Evolutionary conservation across 2,329 filamentous ascomycete genomes (phyloP).

Genomic region (Aspergillus fumigatiaffinis): DNA sequence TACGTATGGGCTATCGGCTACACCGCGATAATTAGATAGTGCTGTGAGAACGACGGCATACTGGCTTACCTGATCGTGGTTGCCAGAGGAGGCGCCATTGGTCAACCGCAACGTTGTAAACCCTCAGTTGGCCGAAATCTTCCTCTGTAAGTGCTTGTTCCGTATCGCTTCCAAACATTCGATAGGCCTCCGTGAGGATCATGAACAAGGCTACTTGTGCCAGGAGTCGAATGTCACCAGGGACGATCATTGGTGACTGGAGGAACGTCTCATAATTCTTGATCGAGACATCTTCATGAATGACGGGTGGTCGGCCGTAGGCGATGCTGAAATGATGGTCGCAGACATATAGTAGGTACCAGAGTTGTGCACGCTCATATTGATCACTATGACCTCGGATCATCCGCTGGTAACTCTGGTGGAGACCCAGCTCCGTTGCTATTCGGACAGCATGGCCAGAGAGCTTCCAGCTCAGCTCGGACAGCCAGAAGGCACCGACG

Average conservation of each 20-base stretch:
- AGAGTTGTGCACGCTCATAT: constrained; percentile 55
- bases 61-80: constrained; percentile 39
- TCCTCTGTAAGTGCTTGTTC: constrained; percentile 50
- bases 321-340: constrained; percentile 63
- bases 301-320: constrained; percentile 56
- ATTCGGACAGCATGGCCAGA: constrained; percentile 57
- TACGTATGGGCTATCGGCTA: constrained; percentile 44
- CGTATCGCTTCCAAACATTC: constrained; percentile 55
- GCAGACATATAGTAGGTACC: constrained; percentile 62
- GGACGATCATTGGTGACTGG: constrained; percentile 48
- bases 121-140: constrained; percentile 48
- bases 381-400: constrained; percentile 47
- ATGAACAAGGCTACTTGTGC: constrained; percentile 57
- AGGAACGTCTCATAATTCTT: constrained; percentile 56
- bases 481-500: constrained; percentile 60
- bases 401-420: constrained; percentile 51
- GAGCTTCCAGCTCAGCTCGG: constrained; percentile 60
- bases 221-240: constrained; percentile 54
- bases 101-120: constrained; percentile 48
- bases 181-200: constrained; percentile 55
- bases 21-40: background rate
- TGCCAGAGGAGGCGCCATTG: constrained; percentile 51
- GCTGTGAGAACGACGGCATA: background rate
- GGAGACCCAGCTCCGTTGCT: constrained; percentile 55
- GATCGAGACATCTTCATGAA: constrained; percentile 56